Conservation (phyloP, 2,329 filamentous ascomycete species). For the Alternaria gaisen region DNA sequence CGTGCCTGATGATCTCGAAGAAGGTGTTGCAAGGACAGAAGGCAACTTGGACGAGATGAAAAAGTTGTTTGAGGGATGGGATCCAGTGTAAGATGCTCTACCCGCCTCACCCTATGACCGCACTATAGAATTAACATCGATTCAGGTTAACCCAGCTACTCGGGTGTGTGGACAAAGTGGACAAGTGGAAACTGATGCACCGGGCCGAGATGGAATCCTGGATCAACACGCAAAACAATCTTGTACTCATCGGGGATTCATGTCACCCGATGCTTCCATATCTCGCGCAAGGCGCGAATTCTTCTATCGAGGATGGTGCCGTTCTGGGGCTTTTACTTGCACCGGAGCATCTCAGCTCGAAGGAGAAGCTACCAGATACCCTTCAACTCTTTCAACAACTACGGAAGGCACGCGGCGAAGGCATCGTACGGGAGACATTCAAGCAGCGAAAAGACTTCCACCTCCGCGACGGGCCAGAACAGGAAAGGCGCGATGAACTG, state of each 20-base stretch:
- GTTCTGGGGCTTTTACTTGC: slow-evolving; percentile 67
- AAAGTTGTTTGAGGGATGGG: slow-evolving; percentile 68
- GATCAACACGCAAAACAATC: slow-evolving; percentile 60
- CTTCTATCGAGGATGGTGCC: slow-evolving; percentile 72
- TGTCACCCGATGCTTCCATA: slow-evolving; percentile 50
- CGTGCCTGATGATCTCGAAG: slow-evolving; percentile 69
- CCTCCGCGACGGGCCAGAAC: slow-evolving; percentile 62
- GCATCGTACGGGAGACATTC: slow-evolving; percentile 70
- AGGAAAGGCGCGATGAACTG: slow-evolving; percentile 65
- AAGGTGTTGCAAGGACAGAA: slow-evolving; percentile 60
- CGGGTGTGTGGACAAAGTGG: slow-evolving; percentile 63
- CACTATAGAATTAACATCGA: slow-evolving; percentile 6
- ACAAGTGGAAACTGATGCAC: slow-evolving; percentile 76
- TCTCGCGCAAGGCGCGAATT: slow-evolving; percentile 64
- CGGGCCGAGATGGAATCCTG: slow-evolving; percentile 46
- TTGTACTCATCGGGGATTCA: slow-evolving; percentile 58
- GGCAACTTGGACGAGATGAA: slow-evolving; percentile 70
- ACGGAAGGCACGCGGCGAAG: slow-evolving; percentile 59
- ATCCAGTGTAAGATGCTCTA: slow-evolving; percentile 60
- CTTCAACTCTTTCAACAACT: slow-evolving; percentile 57
- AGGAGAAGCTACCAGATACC: slow-evolving; percentile 46
- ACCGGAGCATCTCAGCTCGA: slow-evolving; percentile 22
- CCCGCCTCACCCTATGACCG: slow-evolving; percentile 48
- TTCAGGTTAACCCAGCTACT: slow-evolving; percentile 32
- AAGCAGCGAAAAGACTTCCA: slow-evolving; percentile 56